phyloP scores from a whole-genome alignment of 257 asterid species.

The Ocimum tenuiflorum region DNA sequence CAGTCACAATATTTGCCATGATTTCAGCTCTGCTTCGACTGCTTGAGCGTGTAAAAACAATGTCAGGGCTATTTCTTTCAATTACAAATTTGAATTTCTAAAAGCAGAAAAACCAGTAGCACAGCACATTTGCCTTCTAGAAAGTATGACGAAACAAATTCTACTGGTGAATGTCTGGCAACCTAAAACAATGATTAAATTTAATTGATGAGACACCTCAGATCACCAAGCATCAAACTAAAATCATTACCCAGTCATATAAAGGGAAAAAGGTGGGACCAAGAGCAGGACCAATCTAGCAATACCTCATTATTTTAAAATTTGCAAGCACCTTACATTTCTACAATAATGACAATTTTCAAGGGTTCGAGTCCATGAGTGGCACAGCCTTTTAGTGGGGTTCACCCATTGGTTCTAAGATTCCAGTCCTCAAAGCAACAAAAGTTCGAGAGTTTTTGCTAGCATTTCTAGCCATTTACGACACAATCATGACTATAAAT shows the following conservation, averaged over 20 bases:
- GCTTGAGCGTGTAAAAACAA: conserved; percentile 10
- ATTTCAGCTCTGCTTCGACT: conserved; percentile 46
- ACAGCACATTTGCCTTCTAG: neutral
- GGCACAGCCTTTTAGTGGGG: neutral
- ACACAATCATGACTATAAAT: neutral
- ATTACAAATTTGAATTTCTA: too few species aligned
- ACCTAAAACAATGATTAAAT: neutral
- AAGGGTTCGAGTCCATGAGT: neutral
- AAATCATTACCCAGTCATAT: neutral
- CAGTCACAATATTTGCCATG: conserved; percentile 41
- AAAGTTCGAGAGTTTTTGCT: neutral
- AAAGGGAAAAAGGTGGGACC: neutral
- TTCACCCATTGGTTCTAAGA: neutral
- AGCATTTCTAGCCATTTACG: neutral
- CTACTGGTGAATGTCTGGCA: neutral
- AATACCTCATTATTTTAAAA: neutral
- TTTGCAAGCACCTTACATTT: neutral
- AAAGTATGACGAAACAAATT: neutral
- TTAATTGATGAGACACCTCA: neutral
- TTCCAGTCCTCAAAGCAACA: neutral
- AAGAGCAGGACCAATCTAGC: neutral
- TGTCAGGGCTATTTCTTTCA: neutral
- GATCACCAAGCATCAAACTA: neutral
- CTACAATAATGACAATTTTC: neutral
- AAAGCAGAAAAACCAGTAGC: too few species aligned